Evolutionary conservation across 2,329 filamentous ascomycete species (phyloP).

Genomic region (Stagonosporopsis chrysanthemi): DNA sequence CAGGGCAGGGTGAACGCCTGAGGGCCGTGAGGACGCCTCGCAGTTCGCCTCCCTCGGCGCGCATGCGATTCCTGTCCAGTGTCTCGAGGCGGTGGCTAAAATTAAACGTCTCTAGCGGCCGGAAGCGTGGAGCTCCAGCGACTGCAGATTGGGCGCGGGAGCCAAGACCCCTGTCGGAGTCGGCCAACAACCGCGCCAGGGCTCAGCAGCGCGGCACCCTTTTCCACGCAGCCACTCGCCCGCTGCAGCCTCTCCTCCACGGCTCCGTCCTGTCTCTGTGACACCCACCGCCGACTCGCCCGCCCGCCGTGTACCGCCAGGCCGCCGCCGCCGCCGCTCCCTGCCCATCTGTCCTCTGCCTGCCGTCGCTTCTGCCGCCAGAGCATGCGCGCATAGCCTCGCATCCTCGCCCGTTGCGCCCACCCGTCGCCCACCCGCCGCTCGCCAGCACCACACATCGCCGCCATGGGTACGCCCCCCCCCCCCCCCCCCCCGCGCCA

Average conservation of each 20-base stretch:
- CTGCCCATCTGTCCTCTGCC: slow-evolving; percentile 23
- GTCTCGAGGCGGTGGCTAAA: slow-evolving; percentile 7
- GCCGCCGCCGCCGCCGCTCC: slow-evolving; percentile 26
- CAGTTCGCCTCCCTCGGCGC: slow-evolving; percentile 2
- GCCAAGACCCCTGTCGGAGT: slow-evolving; percentile 10
- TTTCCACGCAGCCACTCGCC: slow-evolving; percentile 15
- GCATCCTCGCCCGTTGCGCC: slow-evolving; percentile 1
- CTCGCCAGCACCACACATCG: slow-evolving; percentile 30
- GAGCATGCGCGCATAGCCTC: slow-evolving; percentile 39
- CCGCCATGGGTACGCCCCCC: slow-evolving; percentile 39
- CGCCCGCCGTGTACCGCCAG: slow-evolving; percentile 22
- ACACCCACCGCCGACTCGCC: slow-evolving; percentile 14
- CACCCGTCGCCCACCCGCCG: slow-evolving; percentile 20
- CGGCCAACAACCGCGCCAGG: slow-evolving; percentile 6
- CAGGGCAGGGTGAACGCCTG: background rate
- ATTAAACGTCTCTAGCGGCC: slow-evolving; percentile 14
- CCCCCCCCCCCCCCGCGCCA: slow-evolving; percentile 10
- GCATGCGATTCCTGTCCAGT: slow-evolving; percentile 10
- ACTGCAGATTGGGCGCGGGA: slow-evolving; percentile 7
- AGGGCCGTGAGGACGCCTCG: background rate
- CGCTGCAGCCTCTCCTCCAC: slow-evolving; percentile 4
- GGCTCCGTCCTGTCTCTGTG: slow-evolving; percentile 4
- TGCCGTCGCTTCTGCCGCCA: slow-evolving; percentile 18
- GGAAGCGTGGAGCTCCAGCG: slow-evolving; percentile 11
- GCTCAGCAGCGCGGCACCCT: slow-evolving; percentile 15